phyloP scores from a whole-genome alignment of 2,329 filamentous ascomycete genomes.

The Arthrobotrys sinensis region DNA sequence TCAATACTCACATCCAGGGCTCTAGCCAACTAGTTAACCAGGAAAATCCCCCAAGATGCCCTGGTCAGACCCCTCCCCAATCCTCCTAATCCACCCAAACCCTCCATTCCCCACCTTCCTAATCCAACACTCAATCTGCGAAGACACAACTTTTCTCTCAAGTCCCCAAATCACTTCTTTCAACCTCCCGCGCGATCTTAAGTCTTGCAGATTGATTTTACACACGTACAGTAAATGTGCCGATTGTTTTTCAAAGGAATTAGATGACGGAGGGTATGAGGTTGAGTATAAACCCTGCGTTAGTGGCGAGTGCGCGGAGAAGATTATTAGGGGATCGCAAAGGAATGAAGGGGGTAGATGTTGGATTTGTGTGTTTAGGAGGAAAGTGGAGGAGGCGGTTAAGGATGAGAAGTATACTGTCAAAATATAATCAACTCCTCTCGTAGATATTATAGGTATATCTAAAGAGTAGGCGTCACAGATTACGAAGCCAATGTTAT shows the following conservation, averaged over 20 bases:
- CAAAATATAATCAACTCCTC: background rate
- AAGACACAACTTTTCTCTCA: conserved; percentile 16
- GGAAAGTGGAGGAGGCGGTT: conserved; percentile 17
- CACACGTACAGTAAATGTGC: conserved; percentile 22
- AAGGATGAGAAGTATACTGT: background rate
- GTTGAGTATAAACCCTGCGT: conserved; percentile 31
- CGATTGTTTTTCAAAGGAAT: conserved; percentile 2
- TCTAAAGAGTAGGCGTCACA: too few species aligned
- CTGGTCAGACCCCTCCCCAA: background rate
- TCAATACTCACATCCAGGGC: background rate
- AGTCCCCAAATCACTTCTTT: conserved; percentile 7
- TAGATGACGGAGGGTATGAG: conserved; percentile 8
- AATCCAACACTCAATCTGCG: conserved; percentile 42
- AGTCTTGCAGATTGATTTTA: conserved; percentile 21
- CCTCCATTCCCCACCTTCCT: conserved; percentile 18
- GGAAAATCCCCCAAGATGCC: conserved; percentile 1
- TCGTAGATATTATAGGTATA: background rate
- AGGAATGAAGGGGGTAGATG: conserved; percentile 29
- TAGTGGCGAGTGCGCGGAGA: conserved; percentile 7
- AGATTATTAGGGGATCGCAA: conserved; percentile 12
- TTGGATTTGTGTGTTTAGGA: conserved; percentile 40
- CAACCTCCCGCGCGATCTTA: conserved; percentile 6
- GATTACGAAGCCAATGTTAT: too few species aligned
- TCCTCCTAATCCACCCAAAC: conserved; percentile 41
- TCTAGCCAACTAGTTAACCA: too few species aligned